A percentile compares a stretch with the other conserved stretches of the same genome.
These are phyloP conservation scores for Calcarisporium arbuscula DNA, from an alignment of 2,329 filamentous ascomycete species.

Conservation along the genomic window DNA sequence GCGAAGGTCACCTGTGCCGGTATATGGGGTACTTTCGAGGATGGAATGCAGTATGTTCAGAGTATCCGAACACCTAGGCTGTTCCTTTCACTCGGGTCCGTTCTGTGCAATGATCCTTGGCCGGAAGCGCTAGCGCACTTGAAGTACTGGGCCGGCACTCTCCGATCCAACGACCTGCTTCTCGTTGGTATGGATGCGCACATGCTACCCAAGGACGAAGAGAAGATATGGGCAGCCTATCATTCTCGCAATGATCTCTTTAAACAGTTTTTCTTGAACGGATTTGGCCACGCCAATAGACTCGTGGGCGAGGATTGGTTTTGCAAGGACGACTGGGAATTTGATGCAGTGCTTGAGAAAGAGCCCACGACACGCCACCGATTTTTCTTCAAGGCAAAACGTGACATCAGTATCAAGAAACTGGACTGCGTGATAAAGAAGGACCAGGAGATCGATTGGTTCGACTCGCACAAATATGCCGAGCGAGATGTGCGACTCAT, in stretches of 20 bases:
- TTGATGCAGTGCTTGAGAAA: constrained; percentile 28
- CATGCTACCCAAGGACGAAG: constrained; percentile 20
- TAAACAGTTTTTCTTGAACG: constrained; percentile 30
- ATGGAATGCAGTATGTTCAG: constrained; percentile 25
- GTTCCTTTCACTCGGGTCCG: constrained; percentile 35
- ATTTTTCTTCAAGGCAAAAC: constrained; percentile 31
- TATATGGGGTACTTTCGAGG: constrained; percentile 33
- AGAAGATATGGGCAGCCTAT: constrained; percentile 34
- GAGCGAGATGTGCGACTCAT: constrained; percentile 29
- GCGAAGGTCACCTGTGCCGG: constrained; percentile 27
- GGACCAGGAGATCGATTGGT: constrained; percentile 35
- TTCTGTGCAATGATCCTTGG: constrained; percentile 36
- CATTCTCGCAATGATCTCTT: constrained; percentile 30
- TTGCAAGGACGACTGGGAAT: constrained; percentile 30
- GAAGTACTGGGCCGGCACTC: constrained; percentile 27
- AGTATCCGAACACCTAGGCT: constrained; percentile 24
- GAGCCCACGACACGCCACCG: constrained; percentile 31
- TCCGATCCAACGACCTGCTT: constrained; percentile 28
- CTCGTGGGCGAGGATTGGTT: constrained; percentile 28
- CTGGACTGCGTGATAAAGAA: constrained; percentile 19
- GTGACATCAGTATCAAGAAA: constrained; percentile 21
- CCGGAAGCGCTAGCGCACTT: constrained; percentile 26
- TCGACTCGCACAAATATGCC: constrained; percentile 36
- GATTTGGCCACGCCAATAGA: constrained; percentile 30
- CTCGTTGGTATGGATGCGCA: constrained; percentile 37